phyloP scores from a whole-genome alignment of 805 yeast genomes.

The Priceomyces haplophilus region DNA sequence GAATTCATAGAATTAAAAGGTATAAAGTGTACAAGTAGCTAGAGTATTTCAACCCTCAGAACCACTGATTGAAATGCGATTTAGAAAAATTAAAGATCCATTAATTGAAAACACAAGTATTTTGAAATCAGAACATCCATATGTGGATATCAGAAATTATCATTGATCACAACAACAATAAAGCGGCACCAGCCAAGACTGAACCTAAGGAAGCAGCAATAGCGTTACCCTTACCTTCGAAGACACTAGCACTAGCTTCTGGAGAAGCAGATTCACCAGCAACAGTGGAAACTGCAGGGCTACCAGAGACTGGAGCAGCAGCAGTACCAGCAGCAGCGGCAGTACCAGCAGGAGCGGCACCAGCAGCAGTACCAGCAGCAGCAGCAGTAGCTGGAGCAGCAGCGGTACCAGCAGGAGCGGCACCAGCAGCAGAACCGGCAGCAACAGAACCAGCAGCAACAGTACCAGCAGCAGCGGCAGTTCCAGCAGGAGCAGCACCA shows the following conservation, averaged over 20 bases:
- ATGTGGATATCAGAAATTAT: no score
- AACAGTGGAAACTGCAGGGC: background rate
- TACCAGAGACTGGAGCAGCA: constrained; percentile 1
- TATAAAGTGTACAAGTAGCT: no score
- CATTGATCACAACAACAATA: constrained; percentile 6
- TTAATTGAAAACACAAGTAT: no score
- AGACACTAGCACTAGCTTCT: constrained; percentile 1
- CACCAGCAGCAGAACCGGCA: constrained; percentile 2
- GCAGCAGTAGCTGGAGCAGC: background rate
- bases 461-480: constrained; percentile 5
- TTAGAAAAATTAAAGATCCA: no score
- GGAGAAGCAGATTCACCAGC: constrained; percentile 3
- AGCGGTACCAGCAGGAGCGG: background rate
- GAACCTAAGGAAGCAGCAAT: constrained; percentile 5
- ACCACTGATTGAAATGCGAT: no score
- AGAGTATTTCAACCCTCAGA: no score
- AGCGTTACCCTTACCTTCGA: constrained; percentile 4
- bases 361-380: background rate
- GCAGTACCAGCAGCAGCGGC: constrained; percentile 3
- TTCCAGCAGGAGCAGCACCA: constrained; percentile 1
- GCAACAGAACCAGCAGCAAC: constrained; percentile 3
- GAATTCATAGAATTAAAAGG: no score
- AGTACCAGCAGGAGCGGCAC: constrained; percentile 2
- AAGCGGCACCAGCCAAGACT: constrained; percentile 7
- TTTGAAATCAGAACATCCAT: no score